Evolutionary conservation across 768 basidiomycete genomes (phyloP).

Genomic region (Lentinula edodes): DNA sequence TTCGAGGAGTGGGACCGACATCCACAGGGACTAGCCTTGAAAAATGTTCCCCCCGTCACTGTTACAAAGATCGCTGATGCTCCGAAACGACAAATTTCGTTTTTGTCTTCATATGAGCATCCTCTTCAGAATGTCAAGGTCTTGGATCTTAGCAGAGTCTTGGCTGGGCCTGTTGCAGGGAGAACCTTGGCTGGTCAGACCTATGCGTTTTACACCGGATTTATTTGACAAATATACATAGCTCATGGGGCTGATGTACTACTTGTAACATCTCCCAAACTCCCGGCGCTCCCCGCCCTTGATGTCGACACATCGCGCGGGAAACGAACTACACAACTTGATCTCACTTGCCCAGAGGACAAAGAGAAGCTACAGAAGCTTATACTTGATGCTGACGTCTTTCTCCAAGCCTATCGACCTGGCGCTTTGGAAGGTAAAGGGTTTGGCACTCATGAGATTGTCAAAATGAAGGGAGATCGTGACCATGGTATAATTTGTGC

Average conservation of each 20-base stretch:
- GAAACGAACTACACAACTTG: conserved; percentile 58
- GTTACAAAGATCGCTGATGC: conserved; percentile 45
- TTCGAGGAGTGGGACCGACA: conserved; percentile 46
- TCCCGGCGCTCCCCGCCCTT: conserved; percentile 44
- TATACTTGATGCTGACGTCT: conserved; percentile 43
- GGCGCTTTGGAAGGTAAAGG: conserved; percentile 42
- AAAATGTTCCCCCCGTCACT: conserved; percentile 33
- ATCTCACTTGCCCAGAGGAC: conserved; percentile 32
- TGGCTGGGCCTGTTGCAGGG: conserved; percentile 55
- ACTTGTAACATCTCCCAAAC: conserved; percentile 45
- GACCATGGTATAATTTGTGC: conserved; percentile 50
- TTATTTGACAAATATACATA: conserved; percentile 10
- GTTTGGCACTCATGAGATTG: conserved; percentile 38
- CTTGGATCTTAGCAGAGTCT: conserved; percentile 53
- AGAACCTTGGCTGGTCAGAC: conserved; percentile 47
- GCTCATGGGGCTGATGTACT: conserved; percentile 57
- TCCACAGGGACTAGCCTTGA: conserved; percentile 38
- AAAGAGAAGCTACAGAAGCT: conserved; percentile 28
- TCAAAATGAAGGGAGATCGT: conserved; percentile 13
- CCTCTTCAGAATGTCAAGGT: conserved; percentile 48
- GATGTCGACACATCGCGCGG: conserved; percentile 59
- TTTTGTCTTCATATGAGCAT: conserved; percentile 2
- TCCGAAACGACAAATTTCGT: conserved; percentile 22
- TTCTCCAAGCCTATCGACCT: conserved; percentile 58
- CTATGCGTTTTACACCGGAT: neutral